Conservation (phyloP, 139 green algal genomes). For the Cymbomonas tetramitiformis region DNA sequence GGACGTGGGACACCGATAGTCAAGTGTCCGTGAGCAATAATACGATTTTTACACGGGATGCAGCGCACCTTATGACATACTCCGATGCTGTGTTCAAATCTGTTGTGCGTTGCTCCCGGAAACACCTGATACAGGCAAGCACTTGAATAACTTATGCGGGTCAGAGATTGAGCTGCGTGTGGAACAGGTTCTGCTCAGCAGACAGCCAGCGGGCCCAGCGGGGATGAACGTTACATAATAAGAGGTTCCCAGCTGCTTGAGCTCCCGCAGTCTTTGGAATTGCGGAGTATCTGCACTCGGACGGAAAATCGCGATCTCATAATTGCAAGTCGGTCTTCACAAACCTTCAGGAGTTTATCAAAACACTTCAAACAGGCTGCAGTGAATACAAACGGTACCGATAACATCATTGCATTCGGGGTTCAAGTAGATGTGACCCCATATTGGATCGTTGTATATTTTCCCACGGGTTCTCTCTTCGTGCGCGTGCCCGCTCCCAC, state of each 20-base stretch:
- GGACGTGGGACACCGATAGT: neutral
- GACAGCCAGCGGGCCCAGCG: too few relatives aligned
- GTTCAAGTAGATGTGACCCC: slow-evolving; percentile 13
- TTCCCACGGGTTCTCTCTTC: neutral
- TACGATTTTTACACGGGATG: neutral
- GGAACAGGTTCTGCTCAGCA: too few relatives aligned
- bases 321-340: too few relatives aligned
- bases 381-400: too few relatives aligned
- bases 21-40: neutral
- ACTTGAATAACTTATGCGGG: too few relatives aligned
- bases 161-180: too few relatives aligned
- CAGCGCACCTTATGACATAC: too few relatives aligned
- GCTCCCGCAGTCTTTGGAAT: slow-evolving; percentile 63
- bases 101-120: slow-evolving; percentile 59
- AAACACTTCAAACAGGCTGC: too few relatives aligned
- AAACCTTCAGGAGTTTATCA: too few relatives aligned
- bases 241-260: slow-evolving; percentile 65
- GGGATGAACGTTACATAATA: too few relatives aligned
- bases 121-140: too few relatives aligned
- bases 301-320: too few relatives aligned
- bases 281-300: slow-evolving; percentile 68
- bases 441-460: slow-evolving; percentile 8
- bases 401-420: neutral
- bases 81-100: slow-evolving; percentile 74
- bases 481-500: neutral